phyloP scores from a whole-genome alignment of 164 flowering plant genomes.

The Vitis riparia region DNA sequence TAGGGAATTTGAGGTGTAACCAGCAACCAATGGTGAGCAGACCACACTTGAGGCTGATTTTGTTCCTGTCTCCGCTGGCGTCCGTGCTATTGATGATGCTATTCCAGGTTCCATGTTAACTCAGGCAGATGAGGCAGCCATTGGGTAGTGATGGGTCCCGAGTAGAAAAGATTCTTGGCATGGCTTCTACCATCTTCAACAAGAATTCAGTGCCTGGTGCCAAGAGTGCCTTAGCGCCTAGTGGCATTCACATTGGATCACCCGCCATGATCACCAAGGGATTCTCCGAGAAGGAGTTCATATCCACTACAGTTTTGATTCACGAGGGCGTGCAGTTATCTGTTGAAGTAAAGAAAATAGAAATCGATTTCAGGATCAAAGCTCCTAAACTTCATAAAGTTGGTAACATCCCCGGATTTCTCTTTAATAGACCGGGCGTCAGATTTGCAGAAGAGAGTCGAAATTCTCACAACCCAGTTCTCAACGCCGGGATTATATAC shows the following conservation, averaged over 20 bases:
- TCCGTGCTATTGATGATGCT: too few species aligned
- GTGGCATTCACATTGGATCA: conserved; percentile 93
- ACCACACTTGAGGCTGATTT: too few species aligned
- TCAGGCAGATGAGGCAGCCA: too few species aligned
- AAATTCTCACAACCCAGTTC: conserved; percentile 69
- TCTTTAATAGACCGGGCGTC: conserved; percentile 42
- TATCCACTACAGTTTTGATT: conserved; percentile 66
- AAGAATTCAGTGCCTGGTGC: conserved; percentile 96
- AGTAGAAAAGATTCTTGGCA: conserved; percentile 85
- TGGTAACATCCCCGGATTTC: conserved; percentile 59
- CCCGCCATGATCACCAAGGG: conserved; percentile 99
- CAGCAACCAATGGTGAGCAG: conserved; percentile 19
- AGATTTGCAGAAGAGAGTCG: conserved; percentile 68
- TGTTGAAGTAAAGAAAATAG: conserved; percentile 48
- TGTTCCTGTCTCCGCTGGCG: too few species aligned
- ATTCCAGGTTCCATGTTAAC: too few species aligned
- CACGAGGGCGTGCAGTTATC: conserved; percentile 87
- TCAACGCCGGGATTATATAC: conserved; percentile 75
- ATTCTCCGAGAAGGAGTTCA: conserved; percentile 69
- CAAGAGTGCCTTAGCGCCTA: conserved; percentile 86
- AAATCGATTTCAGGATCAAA: conserved; percentile 55
- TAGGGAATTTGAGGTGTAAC: conserved; percentile 77
- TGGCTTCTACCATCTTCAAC: conserved; percentile 90
- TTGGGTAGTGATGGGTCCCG: conserved; percentile 84
- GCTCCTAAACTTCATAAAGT: conserved; percentile 83